phyloP scores from a whole-genome alignment of 331 rosid species.

The Quercus lobata region DNA sequence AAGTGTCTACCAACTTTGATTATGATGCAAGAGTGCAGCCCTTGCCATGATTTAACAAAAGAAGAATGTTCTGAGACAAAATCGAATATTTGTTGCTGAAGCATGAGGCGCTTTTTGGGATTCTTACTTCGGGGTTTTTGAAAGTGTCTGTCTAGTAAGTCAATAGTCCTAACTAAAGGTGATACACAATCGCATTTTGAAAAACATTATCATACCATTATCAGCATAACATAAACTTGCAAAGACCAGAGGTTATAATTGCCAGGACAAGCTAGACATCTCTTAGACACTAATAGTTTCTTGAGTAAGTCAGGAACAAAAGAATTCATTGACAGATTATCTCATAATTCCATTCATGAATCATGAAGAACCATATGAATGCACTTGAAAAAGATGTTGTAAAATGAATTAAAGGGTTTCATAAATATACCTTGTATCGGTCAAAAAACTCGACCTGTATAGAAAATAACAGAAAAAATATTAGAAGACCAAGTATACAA shows the following conservation, averaged over 20 bases:
- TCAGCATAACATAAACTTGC: not conserved
- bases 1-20: too few species aligned
- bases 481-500: not conserved
- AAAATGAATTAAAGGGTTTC: not conserved
- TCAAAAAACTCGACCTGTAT: conserved; percentile 92
- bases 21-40: too few species aligned
- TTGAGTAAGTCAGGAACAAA: too few species aligned
- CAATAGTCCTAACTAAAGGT: not conserved
- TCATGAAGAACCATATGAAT: not conserved
- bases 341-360: too few species aligned
- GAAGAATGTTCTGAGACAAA: too few species aligned
- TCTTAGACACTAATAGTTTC: too few species aligned
- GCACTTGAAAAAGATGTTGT: not conserved
- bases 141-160: not conserved
- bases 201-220: not conserved
- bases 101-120: not conserved
- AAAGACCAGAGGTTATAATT: not conserved
- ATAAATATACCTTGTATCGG: conserved; percentile 71
- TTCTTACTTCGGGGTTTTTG: not conserved
- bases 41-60: too few species aligned
- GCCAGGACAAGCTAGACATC: too few species aligned
- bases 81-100: too few species aligned
- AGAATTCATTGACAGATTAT: too few species aligned
- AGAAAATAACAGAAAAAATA: not conserved
- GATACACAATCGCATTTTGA: not conserved